Evolutionary conservation across 176 grass and related monocot species (phyloP).

Genomic region (Rhynchospora pubera): DNA sequence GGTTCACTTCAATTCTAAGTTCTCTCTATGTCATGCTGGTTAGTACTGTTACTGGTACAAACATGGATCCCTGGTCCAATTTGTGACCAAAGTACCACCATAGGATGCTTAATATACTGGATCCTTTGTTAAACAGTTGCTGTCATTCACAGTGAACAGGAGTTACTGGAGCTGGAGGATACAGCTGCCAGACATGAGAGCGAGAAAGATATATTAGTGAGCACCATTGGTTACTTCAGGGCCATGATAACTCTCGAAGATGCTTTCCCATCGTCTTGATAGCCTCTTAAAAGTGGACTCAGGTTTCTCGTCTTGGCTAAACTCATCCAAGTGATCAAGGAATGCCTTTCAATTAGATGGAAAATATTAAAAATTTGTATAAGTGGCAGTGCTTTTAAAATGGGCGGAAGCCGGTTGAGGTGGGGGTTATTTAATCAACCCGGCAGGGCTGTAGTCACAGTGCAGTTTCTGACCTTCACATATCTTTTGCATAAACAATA

Average conservation of each 20-base stretch:
- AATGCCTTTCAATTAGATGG: neutral
- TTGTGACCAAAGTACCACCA: neutral
- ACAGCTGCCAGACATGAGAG: conserved; percentile 48
- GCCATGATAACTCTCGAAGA: conserved; percentile 78
- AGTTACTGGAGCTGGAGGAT: conserved; percentile 83
- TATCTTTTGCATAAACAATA: no score
- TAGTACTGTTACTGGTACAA: neutral
- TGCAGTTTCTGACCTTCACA: no score
- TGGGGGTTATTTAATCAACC: neutral
- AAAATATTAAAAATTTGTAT: neutral
- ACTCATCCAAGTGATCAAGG: neutral
- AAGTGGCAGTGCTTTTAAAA: no score
- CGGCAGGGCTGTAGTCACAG: no score
- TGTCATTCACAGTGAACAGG: neutral
- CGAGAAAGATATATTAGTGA: conserved; percentile 64
- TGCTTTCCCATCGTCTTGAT: conserved; percentile 57
- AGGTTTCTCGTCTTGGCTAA: neutral
- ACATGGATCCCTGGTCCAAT: neutral
- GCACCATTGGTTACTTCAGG: conserved; percentile 82
- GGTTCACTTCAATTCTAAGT: neutral
- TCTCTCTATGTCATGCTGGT: neutral
- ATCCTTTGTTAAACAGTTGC: neutral
- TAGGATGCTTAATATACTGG: neutral
- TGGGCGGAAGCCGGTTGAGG: neutral
- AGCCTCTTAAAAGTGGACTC: neutral